phyloP scores from a whole-genome alignment of 2,329 filamentous ascomycete species.

The Penicillium occitanis region DNA sequence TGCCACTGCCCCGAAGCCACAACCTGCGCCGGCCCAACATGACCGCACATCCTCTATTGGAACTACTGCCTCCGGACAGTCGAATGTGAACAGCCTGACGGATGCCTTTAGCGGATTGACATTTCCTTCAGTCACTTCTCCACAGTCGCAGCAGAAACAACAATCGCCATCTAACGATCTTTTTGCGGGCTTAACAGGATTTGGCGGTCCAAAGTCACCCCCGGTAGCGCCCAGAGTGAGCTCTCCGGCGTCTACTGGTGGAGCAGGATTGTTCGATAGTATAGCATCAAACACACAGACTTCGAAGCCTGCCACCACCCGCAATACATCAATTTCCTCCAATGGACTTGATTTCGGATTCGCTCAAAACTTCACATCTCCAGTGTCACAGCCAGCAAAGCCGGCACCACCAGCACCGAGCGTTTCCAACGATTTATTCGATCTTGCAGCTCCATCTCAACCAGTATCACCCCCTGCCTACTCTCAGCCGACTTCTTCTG shows the following conservation, averaged over 20 bases:
- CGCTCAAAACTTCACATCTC: constrained; percentile 56
- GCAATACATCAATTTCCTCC: constrained; percentile 53
- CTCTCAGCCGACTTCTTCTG: constrained; percentile 55
- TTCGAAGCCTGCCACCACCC: constrained; percentile 41
- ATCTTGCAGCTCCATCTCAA: constrained; percentile 60
- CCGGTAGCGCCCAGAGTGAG: constrained; percentile 50
- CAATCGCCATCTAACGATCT: constrained; percentile 57
- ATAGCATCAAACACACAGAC: constrained; percentile 63
- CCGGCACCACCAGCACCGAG: constrained; percentile 49
- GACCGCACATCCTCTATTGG: constrained; percentile 65
- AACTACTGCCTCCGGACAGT: constrained; percentile 58
- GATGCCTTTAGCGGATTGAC: constrained; percentile 76
- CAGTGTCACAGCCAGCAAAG: constrained; percentile 38
- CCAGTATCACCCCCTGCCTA: constrained; percentile 39
- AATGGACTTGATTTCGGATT: constrained; percentile 67
- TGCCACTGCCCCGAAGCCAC: constrained; percentile 77
- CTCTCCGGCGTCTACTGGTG: constrained; percentile 52
- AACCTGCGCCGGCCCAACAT: constrained; percentile 57
- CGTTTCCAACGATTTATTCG: constrained; percentile 77
- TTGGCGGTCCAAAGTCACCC: constrained; percentile 49
- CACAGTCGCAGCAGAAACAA: constrained; percentile 35
- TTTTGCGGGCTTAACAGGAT: constrained; percentile 62
- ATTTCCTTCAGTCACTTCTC: constrained; percentile 53
- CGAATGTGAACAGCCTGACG: constrained; percentile 63
- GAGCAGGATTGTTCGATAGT: constrained; percentile 81